Conservation (phyloP, 2,329 filamentous ascomycete species). For the Aspergillus pseudonomiae region DNA sequence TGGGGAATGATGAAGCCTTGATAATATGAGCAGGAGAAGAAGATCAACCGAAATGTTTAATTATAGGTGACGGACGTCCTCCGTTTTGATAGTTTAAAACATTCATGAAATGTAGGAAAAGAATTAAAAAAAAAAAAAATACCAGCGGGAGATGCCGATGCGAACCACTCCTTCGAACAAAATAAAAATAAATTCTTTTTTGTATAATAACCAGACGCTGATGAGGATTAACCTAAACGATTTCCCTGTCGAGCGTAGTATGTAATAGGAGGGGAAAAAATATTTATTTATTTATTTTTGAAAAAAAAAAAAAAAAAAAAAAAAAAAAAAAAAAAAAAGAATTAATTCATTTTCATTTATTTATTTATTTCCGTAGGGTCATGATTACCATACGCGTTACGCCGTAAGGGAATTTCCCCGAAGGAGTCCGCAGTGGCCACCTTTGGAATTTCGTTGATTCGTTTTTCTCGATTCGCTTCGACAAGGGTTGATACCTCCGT, state of each 20-base stretch:
- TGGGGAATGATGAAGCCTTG: conserved; percentile 21
- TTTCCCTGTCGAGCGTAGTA: conserved; percentile 2
- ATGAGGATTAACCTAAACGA: conserved; percentile 9
- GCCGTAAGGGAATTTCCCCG: conserved; percentile 16
- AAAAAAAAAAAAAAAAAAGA: conserved; percentile 1
- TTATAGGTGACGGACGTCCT: conserved; percentile 20
- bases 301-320: not conserved
- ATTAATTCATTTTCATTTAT: not conserved
- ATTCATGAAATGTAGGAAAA: conserved; percentile 2
- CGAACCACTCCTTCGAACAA: conserved; percentile 9
- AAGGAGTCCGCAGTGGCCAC: conserved; percentile 17
- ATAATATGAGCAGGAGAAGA: conserved; percentile 12
- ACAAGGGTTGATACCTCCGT: conserved; percentile 27
- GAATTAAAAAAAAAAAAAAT: not conserved
- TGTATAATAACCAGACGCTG: not conserved
- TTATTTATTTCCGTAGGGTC: not conserved
- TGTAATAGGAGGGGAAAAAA: not conserved
- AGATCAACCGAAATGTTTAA: conserved; percentile 22
- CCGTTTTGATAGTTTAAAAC: conserved; percentile 6
- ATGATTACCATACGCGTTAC: not conserved
- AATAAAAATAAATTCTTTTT: not conserved
- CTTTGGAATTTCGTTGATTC: not conserved
- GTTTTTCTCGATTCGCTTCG: conserved; percentile 18
- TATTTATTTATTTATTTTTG: too few relatives aligned
- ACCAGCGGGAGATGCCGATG: conserved; percentile 5